Evolutionary conservation across 345 rosid genomes (phyloP), one percentile per base, ranked within the genome.

Genomic region (Bruguiera sexangula): DNA sequence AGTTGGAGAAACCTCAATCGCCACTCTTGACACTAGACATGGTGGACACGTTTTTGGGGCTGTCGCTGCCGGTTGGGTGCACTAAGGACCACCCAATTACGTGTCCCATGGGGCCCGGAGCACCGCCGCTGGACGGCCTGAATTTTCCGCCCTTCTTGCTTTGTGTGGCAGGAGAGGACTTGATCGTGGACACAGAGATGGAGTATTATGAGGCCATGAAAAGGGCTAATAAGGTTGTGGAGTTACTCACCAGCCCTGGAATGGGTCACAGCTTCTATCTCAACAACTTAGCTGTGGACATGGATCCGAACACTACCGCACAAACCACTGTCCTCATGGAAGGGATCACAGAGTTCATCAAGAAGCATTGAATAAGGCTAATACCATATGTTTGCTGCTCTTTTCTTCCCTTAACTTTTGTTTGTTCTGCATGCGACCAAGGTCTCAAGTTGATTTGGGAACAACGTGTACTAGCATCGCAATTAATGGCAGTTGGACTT

Each of bases 251-350:
- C n/a, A 86, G 66, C 51, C 70, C 31, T 4, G 89, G 85, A 37
- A 72, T 86, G 87, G 85, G 85, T n/a, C 91, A 85, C 24, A 76
- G 87, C 39, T 89, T 89, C 60, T 89, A 85, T 39, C 82, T 86
- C 1, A 80, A 89, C 69, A 85, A 81, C 73, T 76, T 85, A 9
- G 88, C 91, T 0, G 51, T 85, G 13, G 84, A 86, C 0, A 39
- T 54, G 68, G 89, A 89, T 60, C 83, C 85, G 0, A 19, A n/a
- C 6, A 83, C 89, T 3, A 73, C 75, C 9, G 71, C 68, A 0
- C 78, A 77, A 56, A 78, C 91, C 36, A n/a, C 37, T 13, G 21
- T 1, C 3, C 86, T 86, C 7, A 1, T 85, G 16, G 59, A 81
- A 13, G 83, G 84, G 52, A 81, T 86, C 52, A 5, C 10, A 0